A percentile compares a stretch with the other conserved stretches of the same genome.
phyloP scores from a whole-genome alignment of 768 basidiomycete genomes.

The Clitopilus passeckerianus region DNA sequence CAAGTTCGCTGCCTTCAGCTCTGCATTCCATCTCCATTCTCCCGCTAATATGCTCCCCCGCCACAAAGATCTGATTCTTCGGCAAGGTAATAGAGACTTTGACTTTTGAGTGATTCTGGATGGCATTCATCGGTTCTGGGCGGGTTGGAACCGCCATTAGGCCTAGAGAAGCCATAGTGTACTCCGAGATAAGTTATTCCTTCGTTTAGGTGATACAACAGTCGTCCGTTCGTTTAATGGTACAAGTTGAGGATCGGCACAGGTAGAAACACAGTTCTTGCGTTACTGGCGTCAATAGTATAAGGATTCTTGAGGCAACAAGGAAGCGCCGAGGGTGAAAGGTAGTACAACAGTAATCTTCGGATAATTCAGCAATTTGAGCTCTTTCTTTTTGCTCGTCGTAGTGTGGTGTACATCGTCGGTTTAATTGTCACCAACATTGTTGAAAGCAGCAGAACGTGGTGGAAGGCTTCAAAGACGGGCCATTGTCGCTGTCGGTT shows the following conservation, averaged over 20 bases:
- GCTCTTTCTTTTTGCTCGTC: background rate
- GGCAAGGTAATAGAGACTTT: conserved; percentile 55
- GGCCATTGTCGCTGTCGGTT: background rate
- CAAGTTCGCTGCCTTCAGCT: conserved; percentile 64
- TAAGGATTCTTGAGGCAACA: background rate
- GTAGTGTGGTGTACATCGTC: background rate
- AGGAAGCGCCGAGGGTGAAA: background rate
- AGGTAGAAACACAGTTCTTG: background rate
- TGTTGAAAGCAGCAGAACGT: background rate
- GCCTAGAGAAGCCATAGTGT: background rate
- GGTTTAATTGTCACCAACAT: background rate
- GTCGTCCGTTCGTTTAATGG: background rate
- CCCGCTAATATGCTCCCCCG: conserved; percentile 63
- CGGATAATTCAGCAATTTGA: background rate
- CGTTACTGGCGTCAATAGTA: background rate
- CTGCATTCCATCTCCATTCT: conserved; percentile 80
- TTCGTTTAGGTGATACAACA: background rate
- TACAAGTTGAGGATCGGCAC: background rate
- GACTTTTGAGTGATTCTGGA: conserved; percentile 75
- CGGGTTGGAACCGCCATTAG: conserved; percentile 16
- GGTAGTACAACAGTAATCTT: background rate
- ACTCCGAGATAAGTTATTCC: background rate
- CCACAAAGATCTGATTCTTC: conserved; percentile 55
- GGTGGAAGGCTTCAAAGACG: background rate
- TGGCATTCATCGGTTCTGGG: conserved; percentile 74